phyloP scores from a whole-genome alignment of 257 asterid species.

The Nicotiana paniculata region DNA sequence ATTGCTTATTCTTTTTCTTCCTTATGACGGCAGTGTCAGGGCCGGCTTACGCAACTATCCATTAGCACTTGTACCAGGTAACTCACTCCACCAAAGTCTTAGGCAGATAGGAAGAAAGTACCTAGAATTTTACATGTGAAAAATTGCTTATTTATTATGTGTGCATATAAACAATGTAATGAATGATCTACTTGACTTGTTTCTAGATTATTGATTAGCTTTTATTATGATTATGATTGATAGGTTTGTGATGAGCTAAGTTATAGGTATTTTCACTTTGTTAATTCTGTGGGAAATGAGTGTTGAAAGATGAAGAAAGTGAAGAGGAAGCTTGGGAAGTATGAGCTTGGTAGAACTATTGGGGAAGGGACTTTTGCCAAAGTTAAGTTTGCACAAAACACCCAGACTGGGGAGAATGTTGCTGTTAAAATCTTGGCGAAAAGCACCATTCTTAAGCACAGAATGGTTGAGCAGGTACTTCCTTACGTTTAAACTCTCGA shows the following conservation, averaged over 20 bases:
- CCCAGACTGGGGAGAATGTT: constrained; percentile 63
- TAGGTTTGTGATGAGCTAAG: background rate
- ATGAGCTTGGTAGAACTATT: constrained; percentile 81
- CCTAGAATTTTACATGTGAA: background rate
- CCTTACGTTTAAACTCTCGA: background rate
- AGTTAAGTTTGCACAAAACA: constrained; percentile 81
- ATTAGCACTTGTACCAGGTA: no score
- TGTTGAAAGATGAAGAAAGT: constrained; percentile 38
- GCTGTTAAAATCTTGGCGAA: constrained; percentile 87
- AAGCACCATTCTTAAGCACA: constrained; percentile 80
- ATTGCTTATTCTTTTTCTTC: background rate
- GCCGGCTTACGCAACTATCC: no score
- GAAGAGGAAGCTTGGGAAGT: constrained; percentile 72
- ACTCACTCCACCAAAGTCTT: no score
- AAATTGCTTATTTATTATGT: background rate
- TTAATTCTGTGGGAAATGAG: constrained; percentile 24
- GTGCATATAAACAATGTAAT: background rate
- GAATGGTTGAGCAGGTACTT: constrained; percentile 85
- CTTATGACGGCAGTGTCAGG: no score
- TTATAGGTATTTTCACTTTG: background rate
- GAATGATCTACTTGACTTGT: background rate
- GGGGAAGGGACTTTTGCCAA: constrained; percentile 94
- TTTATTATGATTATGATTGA: background rate
- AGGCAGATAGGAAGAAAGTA: no score
- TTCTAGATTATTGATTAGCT: background rate